These are phyloP conservation scores for Salix viminalis DNA, from an alignment of 345 rosid genomes.

Conservation along the genomic window DNA sequence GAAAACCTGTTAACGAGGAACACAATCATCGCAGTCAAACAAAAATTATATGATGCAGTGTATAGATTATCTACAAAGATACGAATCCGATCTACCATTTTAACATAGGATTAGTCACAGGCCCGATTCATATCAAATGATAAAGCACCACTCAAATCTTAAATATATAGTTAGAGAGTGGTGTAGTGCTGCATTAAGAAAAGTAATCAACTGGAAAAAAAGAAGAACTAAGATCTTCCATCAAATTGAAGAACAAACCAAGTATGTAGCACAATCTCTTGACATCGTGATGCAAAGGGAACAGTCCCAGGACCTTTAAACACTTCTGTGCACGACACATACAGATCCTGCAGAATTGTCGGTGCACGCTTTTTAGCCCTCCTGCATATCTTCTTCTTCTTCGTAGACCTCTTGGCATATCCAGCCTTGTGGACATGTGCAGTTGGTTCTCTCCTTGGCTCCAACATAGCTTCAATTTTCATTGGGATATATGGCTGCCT, in stretches of 20 bases:
- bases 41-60: not conserved
- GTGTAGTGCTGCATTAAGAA: not conserved
- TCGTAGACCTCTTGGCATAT: slow-evolving; percentile 23
- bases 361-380: not conserved
- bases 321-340: slow-evolving; percentile 37
- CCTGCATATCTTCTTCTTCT: slow-evolving; percentile 32
- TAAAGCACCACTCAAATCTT: not conserved
- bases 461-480: slow-evolving; percentile 31
- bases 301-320: slow-evolving; percentile 56
- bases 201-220: not conserved
- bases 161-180: not conserved
- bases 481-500: not conserved
- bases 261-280: slow-evolving; percentile 37
- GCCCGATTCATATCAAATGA: not conserved
- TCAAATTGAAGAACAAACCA: slow-evolving; percentile 32
- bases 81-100: not conserved
- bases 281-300: slow-evolving; percentile 49
- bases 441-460: slow-evolving; percentile 26
- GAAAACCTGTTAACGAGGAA: not conserved
- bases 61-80: not conserved
- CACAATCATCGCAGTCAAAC: not conserved
- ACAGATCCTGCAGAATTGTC: slow-evolving; percentile 42
- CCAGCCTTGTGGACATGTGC: slow-evolving; percentile 31
- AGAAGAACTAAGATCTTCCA: not conserved
- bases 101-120: not conserved